A percentile compares a stretch with the other conserved stretches of the same genome.
Conservation (phyloP, 225 moss, liverwort and hornwort genomes). For the Straminergon stramineum region DNA sequence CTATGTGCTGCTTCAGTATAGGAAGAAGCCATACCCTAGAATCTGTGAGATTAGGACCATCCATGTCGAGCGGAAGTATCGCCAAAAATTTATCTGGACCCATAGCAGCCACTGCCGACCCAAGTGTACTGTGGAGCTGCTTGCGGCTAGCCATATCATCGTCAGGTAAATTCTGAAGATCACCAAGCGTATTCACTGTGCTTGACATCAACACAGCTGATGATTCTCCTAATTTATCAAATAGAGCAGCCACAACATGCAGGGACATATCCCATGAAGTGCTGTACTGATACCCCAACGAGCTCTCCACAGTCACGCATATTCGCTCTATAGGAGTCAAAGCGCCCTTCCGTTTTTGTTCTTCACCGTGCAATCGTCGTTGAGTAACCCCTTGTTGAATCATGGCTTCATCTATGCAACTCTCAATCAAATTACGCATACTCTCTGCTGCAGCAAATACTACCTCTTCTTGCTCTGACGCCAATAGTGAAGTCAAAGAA, state of each 20-base stretch:
- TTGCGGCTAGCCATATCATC: conserved; percentile 84
- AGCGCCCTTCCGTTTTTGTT: conserved; percentile 40
- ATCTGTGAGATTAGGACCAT: conserved; percentile 55
- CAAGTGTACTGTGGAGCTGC: conserved; percentile 79
- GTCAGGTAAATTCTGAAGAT: conserved; percentile 77
- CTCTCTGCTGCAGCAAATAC: conserved; percentile 76
- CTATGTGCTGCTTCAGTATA: conserved; percentile 84
- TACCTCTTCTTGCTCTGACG: conserved; percentile 86
- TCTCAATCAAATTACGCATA: conserved; percentile 58
- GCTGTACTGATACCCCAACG: conserved; percentile 91
- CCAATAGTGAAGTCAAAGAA: conserved; percentile 65
- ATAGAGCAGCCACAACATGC: conserved; percentile 77
- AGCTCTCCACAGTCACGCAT: conserved; percentile 81
- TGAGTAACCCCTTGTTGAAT: conserved; percentile 61
- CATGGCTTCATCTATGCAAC: conserved; percentile 73
- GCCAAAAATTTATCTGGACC: conserved; percentile 73
- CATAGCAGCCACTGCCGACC: conserved; percentile 83
- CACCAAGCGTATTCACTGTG: conserved; percentile 68
- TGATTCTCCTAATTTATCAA: conserved; percentile 67
- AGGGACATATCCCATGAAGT: conserved; percentile 98
- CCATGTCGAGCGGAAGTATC: conserved; percentile 83
- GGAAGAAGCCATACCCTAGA: conserved; percentile 94
- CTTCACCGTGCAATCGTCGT: conserved; percentile 32
- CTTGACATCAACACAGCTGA: conserved; percentile 68
- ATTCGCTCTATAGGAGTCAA: conserved; percentile 72